Base-by-base conservation (phyloP, 2,329 filamentous ascomycete genomes). In the Fusarium compactum region DNA sequence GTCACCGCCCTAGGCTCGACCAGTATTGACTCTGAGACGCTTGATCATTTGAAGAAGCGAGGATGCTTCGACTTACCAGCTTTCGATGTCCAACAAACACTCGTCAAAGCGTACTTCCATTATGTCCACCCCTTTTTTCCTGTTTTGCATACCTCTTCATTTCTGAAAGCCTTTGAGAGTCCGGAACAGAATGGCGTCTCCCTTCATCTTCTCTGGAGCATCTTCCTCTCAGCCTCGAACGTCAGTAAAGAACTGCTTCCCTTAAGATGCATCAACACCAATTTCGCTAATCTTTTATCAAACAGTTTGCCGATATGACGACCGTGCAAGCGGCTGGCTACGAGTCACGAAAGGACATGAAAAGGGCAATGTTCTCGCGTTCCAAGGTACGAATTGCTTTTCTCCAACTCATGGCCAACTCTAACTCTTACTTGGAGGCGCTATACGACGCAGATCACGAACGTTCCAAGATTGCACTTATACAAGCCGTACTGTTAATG, bases 401-500 rank as follows among this genome's bases (percentile, higher is more conserved):
- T 25, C 2, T 16, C 45, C 18, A 47, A 22, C 24, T 32, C n/a
- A 30, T 20, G 20, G n/a, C 14, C 45, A 9, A n/a, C 25, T n/a
- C 45, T 47, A 20, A 47, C 10, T 20, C 10, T 20, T n/a, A 11
- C 5, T 11, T 29, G 7, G 5, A 47, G 45, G 45, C 45, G 6
- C 8, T 76, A 1, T 78, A 76, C n/a, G 71, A 81, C 53, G 77
- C 79, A 27, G 77, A 78, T 5, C 79, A 83, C 46, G 76, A 73
- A 4, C 78, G 82, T 8, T 27, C 24, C 38, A 82, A 83, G 52
- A 75, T 81, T 12, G 73, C 68, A 20, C 75, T 84, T 5, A 78
- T 85, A 18, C 82, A 84, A 67, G 78, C 82, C 0, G 77, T 81
- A 10, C 76, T 84, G 2, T 64, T 84, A 1, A 74, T 85, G 54